Percentiles rank a stretch among this genome's conserved stretches.
phyloP scores from a whole-genome alignment of 805 yeast genomes.

The Candida vartiovaarae region DNA sequence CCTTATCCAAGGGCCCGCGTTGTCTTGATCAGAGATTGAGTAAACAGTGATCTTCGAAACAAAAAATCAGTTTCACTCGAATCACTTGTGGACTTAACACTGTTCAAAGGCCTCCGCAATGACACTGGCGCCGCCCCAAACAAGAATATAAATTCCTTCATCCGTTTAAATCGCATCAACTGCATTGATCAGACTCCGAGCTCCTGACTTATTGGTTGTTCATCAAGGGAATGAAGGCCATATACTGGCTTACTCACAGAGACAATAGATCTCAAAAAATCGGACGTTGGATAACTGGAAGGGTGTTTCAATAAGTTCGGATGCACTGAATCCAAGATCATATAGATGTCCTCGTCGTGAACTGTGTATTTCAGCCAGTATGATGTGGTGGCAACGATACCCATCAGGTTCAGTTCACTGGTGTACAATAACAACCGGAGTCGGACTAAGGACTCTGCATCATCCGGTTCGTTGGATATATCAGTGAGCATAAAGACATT shows the following conservation, averaged over 20 bases:
- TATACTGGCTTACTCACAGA: conserved; percentile 21
- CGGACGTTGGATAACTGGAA: conserved; percentile 23
- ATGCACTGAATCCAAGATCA: conserved; percentile 27
- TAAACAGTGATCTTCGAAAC: conserved; percentile 19
- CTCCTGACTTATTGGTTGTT: conserved; percentile 20
- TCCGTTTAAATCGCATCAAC: conserved; percentile 15
- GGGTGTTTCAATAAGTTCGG: conserved; percentile 23
- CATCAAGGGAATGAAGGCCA: conserved; percentile 19
- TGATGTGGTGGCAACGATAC: conserved; percentile 29
- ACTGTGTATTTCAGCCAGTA: conserved; percentile 25
- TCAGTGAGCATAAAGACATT: conserved; percentile 26
- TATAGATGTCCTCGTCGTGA: conserved; percentile 26
- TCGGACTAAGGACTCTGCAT: conserved; percentile 26
- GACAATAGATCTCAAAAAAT: conserved; percentile 22
- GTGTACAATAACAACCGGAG: conserved; percentile 21
- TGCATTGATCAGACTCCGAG: conserved; percentile 18
- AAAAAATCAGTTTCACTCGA: conserved; percentile 14
- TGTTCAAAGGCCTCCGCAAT: conserved; percentile 27
- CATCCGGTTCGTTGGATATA: conserved; percentile 28
- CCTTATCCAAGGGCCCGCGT: conserved; percentile 28
- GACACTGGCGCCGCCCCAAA: conserved; percentile 28
- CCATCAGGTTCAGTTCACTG: too few species aligned
- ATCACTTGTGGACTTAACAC: conserved; percentile 13
- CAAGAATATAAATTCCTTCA: conserved; percentile 19
- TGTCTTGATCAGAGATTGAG: conserved; percentile 28